Evolutionary conservation across 306 rosid species (phyloP), one percentile per base, ranked within the genome.

Genomic region (Medicago lupulina): DNA sequence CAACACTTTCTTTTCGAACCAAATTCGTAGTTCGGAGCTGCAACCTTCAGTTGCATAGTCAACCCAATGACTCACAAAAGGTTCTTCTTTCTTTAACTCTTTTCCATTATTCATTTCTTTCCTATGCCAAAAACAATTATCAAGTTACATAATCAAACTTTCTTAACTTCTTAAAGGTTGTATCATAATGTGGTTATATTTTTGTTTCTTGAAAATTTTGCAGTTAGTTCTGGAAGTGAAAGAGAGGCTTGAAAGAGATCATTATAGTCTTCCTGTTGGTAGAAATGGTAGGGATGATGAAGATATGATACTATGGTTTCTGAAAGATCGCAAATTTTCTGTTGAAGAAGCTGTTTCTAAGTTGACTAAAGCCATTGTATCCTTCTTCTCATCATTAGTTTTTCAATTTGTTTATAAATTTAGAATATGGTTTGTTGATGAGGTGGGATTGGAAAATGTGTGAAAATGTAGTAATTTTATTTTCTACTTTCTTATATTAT

Each of bases 211-310:
- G 50, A 44, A 44, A 44, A 11, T 55, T 43, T 47, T 84, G 87
- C 92, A 95, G 99, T 82, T 95, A 31, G 93, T 95, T 76, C 69
- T 90, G 70, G 81, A 78, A 62, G 99, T 92, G 83, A 92, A 95
- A 86, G 91, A 86, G 83, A 90, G 82, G 81, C 99, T 95, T 79
- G 88, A 86, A 63, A 89, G 81, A 55, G 88, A 90, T 63, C 59
- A 87, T 28, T 65, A 15, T 9, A 43, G 57, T 54, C 99, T 95
- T 74, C 99, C 97, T 39, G 82, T 88, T 1, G 99, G 99, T 17
- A 86, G 70, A 74, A 86, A 90, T 80, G 99, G 99, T 71, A 89
- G 99, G 74, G 97, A 95, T 79, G 99, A 95, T 9, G 99, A 95
- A 76, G 96, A 95, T 72, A 78, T 95, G 97, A 95, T 95, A 80